Base-by-base conservation (phyloP, 441 rosid genomes). In the Capsella rubella region DNA sequence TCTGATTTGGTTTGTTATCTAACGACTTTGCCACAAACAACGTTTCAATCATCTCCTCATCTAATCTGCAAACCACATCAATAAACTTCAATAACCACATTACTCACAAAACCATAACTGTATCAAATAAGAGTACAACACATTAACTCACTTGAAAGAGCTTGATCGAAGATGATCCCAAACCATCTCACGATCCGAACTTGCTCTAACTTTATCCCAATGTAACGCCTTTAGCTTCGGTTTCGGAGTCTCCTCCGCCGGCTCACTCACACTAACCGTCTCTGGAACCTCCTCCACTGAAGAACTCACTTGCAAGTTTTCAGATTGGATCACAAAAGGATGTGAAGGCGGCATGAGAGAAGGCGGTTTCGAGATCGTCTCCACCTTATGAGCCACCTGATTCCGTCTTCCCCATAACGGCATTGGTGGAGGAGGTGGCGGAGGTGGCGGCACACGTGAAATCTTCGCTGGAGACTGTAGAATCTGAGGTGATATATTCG, bases 151-250 rank as follows among this genome's bases (percentile, higher is more conserved):
- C 99, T 85, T 85, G 58, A 93, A 96, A 9, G 98, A 93, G 84
- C 93, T 93, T 56, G 98, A 87, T 72, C 93, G 81, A 64, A 96
- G 89, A 31, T 93, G 99, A 89, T 96, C 99, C 98, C 99, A 96
- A 18, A 90, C 99, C 97, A 90, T 96, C 78, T 91, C 99, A 6
- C 97, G 91, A 82, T 90, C 99, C 8, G 99, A 96, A 87, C 97
- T 93, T 16, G 99, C 98, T 85, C 98, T 85, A 51, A 96, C 98
- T 90, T 96, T 96, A 76, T 96, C 99, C 99, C 99, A 96, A 37
- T 93, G 99, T 72, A 96, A 80, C 3, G 98, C 95, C 84, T 96
- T 93, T 56, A 96, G 69, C 85, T 91, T 96, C 12, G 93, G 97
- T 71, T 90, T 95, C 0, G 81, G 83, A 79, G 88, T 79, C 40